Evolutionary conservation across 2,329 filamentous ascomycete genomes (phyloP).

Genomic region (Phialophora chinensis): DNA sequence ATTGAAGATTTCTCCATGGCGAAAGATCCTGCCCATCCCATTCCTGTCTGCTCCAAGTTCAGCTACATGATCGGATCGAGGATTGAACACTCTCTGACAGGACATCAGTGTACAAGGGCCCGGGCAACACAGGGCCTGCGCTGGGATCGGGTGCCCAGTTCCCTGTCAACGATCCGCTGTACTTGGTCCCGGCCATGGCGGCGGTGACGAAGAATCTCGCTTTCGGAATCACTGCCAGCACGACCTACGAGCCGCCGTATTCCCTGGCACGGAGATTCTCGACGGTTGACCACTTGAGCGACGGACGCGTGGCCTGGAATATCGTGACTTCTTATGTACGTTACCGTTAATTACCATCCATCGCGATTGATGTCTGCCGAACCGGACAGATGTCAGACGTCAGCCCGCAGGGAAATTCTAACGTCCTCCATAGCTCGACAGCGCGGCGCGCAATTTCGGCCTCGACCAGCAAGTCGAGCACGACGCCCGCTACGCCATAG

Average conservation of each 20-base stretch:
- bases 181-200: slow-evolving; percentile 54
- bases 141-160: slow-evolving; percentile 51
- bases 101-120: slow-evolving; percentile 48
- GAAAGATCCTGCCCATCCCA: background rate
- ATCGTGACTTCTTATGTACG: slow-evolving; percentile 55
- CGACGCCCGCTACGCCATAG: slow-evolving; percentile 57
- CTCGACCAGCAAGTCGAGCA: slow-evolving; percentile 55
- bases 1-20: background rate
- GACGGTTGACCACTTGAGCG: slow-evolving; percentile 70
- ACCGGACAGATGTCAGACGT: background rate
- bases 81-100: slow-evolving; percentile 15
- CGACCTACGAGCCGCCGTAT: slow-evolving; percentile 73
- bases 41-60: background rate
- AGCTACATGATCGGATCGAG: background rate
- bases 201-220: slow-evolving; percentile 55
- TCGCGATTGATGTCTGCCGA: background rate
- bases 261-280: slow-evolving; percentile 68
- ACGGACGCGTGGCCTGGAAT: slow-evolving; percentile 63
- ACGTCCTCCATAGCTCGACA: slow-evolving; percentile 44
- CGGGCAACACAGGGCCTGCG: slow-evolving; percentile 47
- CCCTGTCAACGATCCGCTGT: slow-evolving; percentile 66
- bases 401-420: background rate
- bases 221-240: slow-evolving; percentile 71
- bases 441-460: slow-evolving; percentile 56
- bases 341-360: background rate